A percentile compares a stretch with the other conserved stretches of the same genome.
These are phyloP conservation scores for Rhodosporidiobolus odoratus DNA, from an alignment of 768 basidiomycete genomes.

Conservation along the genomic window DNA sequence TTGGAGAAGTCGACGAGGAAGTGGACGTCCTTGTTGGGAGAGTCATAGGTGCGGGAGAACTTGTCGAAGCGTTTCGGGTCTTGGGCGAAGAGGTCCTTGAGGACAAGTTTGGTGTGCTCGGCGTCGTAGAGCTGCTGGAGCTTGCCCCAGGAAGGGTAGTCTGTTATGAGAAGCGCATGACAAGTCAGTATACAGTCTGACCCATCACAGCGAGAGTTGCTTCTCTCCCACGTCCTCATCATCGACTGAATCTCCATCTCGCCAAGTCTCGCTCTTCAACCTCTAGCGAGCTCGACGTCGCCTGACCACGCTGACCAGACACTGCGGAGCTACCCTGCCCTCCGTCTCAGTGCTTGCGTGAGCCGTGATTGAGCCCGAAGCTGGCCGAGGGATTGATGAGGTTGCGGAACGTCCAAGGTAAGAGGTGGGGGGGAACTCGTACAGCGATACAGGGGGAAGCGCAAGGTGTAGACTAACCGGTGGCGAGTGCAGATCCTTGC, in stretches of 20 bases:
- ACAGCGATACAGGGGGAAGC: neutral
- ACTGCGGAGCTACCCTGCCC: neutral
- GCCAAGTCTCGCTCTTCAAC: too few relatives aligned
- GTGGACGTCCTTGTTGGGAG: constrained; percentile 56
- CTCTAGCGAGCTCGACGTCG: too few relatives aligned
- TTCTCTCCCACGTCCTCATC: too few relatives aligned
- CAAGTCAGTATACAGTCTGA: too few relatives aligned
- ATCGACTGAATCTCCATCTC: too few relatives aligned
- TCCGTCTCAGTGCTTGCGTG: neutral
- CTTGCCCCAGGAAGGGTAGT: constrained; percentile 83
- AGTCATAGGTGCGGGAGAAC: constrained; percentile 71
- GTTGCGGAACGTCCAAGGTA: too few relatives aligned
- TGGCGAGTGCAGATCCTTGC: too few relatives aligned
- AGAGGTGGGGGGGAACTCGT: neutral
- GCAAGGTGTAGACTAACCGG: too few relatives aligned
- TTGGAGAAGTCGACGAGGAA: constrained; percentile 96
- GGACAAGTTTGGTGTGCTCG: constrained; percentile 65
- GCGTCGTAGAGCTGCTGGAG: constrained; percentile 76
- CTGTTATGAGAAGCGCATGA: constrained; percentile 54
- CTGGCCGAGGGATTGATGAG: constrained; percentile 1
- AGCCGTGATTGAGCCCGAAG: neutral
- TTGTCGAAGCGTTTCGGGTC: constrained; percentile 81
- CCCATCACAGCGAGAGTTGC: too few relatives aligned
- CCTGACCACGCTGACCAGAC: too few relatives aligned
- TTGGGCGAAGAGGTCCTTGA: constrained; percentile 86